phyloP scores from a whole-genome alignment of 2,329 filamentous ascomycete species.

The Colletotrichum trifolii region DNA sequence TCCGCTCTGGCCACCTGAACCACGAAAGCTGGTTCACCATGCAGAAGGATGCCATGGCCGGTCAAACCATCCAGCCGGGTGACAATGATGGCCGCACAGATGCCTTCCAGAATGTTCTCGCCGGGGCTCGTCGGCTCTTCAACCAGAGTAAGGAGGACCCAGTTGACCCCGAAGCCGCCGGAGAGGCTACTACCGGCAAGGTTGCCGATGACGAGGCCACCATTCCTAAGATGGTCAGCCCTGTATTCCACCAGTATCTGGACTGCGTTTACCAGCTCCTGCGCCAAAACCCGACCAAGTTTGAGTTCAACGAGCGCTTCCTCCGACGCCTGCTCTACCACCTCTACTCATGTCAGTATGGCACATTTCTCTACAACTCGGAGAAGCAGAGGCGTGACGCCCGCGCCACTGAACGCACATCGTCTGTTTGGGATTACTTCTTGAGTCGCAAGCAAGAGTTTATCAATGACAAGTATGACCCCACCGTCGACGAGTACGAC shows the following conservation, averaged over 20 bases:
- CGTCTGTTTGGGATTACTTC: slow-evolving; percentile 97
- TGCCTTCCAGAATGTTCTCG: slow-evolving; percentile 85
- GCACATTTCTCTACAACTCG: slow-evolving; percentile 94
- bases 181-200: slow-evolving; percentile 52
- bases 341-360: slow-evolving; percentile 94
- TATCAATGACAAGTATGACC: slow-evolving; percentile 81
- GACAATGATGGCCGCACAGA: slow-evolving; percentile 73
- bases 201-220: slow-evolving; percentile 73
- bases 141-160: slow-evolving; percentile 75
- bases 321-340: slow-evolving; percentile 90
- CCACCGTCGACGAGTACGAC: slow-evolving; percentile 79
- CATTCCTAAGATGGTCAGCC: slow-evolving; percentile 89
- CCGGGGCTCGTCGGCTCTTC: slow-evolving; percentile 90
- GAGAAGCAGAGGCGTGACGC: slow-evolving; percentile 87
- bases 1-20: slow-evolving; percentile 87
- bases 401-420: slow-evolving; percentile 75
- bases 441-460: slow-evolving; percentile 84
- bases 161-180: slow-evolving; percentile 67
- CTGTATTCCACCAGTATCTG: slow-evolving; percentile 97
- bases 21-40: slow-evolving; percentile 95
- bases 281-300: slow-evolving; percentile 85
- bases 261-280: slow-evolving; percentile 93
- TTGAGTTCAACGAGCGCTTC: slow-evolving; percentile 97
- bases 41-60: slow-evolving; percentile 82
- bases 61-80: slow-evolving; percentile 69